phyloP scores from a whole-genome alignment of 331 rosid genomes.

The Quercus tomentella region DNA sequence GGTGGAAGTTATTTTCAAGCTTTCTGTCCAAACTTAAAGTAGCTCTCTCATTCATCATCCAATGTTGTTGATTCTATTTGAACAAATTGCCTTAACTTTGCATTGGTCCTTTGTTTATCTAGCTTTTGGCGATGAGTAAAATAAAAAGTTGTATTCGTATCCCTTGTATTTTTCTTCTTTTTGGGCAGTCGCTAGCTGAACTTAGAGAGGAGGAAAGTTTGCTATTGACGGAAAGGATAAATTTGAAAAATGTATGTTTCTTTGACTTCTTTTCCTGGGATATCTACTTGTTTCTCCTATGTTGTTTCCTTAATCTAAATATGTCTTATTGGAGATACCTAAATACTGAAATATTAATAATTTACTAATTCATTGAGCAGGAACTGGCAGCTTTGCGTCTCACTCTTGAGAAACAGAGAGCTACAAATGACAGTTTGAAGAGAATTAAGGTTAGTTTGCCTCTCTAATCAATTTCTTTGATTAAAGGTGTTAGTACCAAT shows the following conservation, averaged over 20 bases:
- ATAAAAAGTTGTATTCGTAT: background rate
- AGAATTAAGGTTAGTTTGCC: too few relatives aligned
- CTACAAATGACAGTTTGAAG: too few relatives aligned
- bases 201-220: conserved; percentile 77
- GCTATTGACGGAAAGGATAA: conserved; percentile 61
- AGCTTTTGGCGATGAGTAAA: background rate
- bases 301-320: background rate
- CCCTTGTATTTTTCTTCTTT: background rate
- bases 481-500: too few relatives aligned
- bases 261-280: background rate
- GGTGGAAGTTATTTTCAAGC: background rate
- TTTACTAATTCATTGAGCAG: conserved; percentile 38
- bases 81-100: background rate
- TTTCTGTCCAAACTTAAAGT: background rate
- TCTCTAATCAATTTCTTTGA: too few relatives aligned
- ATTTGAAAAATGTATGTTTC: conserved; percentile 58
- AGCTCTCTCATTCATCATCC: background rate
- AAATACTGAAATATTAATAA: conserved; percentile 1
- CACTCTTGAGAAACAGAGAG: conserved; percentile 49
- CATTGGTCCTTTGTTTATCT: background rate
- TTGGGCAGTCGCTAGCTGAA: conserved; percentile 70
- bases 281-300: too few relatives aligned
- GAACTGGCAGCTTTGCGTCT: conserved; percentile 50
- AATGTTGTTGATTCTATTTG: too few relatives aligned
- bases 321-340: background rate